These are phyloP conservation scores for Tricholoma saponaceum DNA, from an alignment of 768 basidiomycete genomes.

Conservation along the genomic window DNA sequence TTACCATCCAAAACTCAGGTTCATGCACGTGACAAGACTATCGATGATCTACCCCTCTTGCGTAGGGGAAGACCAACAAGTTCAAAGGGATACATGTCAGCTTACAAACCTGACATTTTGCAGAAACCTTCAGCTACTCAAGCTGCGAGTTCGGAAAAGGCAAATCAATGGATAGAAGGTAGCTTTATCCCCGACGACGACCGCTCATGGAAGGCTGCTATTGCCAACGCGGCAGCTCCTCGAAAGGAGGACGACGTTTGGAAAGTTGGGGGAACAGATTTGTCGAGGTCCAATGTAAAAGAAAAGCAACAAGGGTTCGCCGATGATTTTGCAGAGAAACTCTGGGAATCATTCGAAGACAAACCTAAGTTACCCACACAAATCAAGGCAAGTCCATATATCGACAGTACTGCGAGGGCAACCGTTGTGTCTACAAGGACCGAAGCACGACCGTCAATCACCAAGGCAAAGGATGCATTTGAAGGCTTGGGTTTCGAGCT, in stretches of 20 bases:
- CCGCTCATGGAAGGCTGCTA: conserved; percentile 42
- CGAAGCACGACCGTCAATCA: conserved; percentile 3
- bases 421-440: conserved; percentile 5
- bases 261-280: conserved; percentile 26
- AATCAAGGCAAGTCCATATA: conserved; percentile 10
- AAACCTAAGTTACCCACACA: conserved; percentile 17
- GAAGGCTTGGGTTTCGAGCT: conserved; percentile 61
- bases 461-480: conserved; percentile 65
- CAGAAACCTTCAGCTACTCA: conserved; percentile 23
- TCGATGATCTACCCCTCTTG: conserved; percentile 79
- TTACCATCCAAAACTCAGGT: conserved; percentile 39
- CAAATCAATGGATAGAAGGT: conserved; percentile 11
- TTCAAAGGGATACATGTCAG: conserved; percentile 24
- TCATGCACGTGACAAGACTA: conserved; percentile 71
- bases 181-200: conserved; percentile 40
- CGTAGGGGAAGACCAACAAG: conserved; percentile 59
- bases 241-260: conserved; percentile 34
- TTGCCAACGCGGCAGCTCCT: conserved; percentile 19
- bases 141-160: background rate
- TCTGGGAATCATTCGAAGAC: conserved; percentile 50
- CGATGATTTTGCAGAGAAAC: conserved; percentile 57
- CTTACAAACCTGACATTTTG: conserved; percentile 30
- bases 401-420: conserved; percentile 10
- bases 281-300: conserved; percentile 12
- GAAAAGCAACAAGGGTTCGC: conserved; percentile 47